A percentile compares a stretch with the other conserved stretches of the same genome.
Evolutionary conservation across 257 asterid genomes (phyloP).

Genomic region (Thymus mandschuricus): DNA sequence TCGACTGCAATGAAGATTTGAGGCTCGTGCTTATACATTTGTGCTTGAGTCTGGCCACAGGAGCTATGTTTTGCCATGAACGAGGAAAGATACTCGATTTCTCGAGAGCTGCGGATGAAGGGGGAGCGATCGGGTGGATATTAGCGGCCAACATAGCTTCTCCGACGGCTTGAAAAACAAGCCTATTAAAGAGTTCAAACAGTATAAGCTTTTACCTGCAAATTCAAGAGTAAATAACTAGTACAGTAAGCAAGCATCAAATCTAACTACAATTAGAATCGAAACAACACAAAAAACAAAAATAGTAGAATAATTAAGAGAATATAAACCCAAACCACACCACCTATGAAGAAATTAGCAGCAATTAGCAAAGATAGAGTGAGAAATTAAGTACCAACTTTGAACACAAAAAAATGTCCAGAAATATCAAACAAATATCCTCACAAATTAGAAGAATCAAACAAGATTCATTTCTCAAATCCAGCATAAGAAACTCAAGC

Average conservation of each 20-base stretch:
- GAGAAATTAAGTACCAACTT: too few relatives aligned
- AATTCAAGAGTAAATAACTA: neutral
- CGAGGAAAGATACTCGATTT: constrained; percentile 32
- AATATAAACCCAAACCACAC: too few relatives aligned
- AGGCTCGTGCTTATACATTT: constrained; percentile 36
- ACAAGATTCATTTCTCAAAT: too few relatives aligned
- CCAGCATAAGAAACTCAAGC: too few relatives aligned
- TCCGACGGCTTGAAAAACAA: constrained; percentile 13
- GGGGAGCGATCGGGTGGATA: constrained; percentile 43
- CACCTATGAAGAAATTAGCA: too few relatives aligned
- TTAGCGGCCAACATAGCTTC: constrained; percentile 56
- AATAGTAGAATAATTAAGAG: too few relatives aligned
- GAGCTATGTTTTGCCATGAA: constrained; percentile 27
- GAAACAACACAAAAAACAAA: too few relatives aligned
- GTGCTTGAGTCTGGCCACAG: constrained; percentile 28
- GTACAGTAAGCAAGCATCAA: neutral
- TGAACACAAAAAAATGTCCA: too few relatives aligned
- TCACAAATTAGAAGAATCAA: too few relatives aligned
- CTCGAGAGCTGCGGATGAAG: constrained; percentile 23
- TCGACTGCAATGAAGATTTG: constrained; percentile 47
- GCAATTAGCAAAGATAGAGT: too few relatives aligned
- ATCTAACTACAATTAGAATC: neutral
- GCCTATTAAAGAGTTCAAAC: neutral
- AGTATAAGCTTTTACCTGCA: neutral
- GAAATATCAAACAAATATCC: too few relatives aligned